These are phyloP conservation scores for Blastocladiella britannica DNA, from an alignment of 192 early-diverging fungal species.

Conservation along the genomic window DNA sequence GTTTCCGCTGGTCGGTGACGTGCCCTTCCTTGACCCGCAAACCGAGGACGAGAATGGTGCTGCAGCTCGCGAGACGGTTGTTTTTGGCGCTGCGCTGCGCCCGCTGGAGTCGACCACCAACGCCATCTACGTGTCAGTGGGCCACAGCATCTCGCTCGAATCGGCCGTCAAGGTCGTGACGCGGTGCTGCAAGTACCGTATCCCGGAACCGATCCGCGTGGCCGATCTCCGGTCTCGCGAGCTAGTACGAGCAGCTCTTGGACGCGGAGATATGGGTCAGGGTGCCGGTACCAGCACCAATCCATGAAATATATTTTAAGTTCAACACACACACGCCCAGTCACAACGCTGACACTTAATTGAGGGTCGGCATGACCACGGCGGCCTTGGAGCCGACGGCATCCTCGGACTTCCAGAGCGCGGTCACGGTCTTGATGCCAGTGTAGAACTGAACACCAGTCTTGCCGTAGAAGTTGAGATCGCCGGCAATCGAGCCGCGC, in stretches of 20 bases:
- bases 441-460: constrained; percentile 64
- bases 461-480: constrained; percentile 75
- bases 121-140: constrained; percentile 70
- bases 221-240: too few relatives aligned
- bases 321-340: background rate
- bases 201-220: constrained; percentile 75
- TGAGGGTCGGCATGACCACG: constrained; percentile 76
- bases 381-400: constrained; percentile 35
- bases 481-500: constrained; percentile 74
- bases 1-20: constrained; percentile 18
- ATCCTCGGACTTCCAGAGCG: constrained; percentile 80
- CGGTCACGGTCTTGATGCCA: constrained; percentile 80
- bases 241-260: too few relatives aligned
- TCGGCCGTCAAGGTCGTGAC: constrained; percentile 49
- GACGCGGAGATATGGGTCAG: too few relatives aligned
- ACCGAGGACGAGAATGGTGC: constrained; percentile 1
- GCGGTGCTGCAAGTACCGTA: constrained; percentile 35
- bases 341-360: too few relatives aligned
- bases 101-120: constrained; percentile 31
- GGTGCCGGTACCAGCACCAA: too few relatives aligned
- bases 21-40: constrained; percentile 1
- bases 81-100: constrained; percentile 11
- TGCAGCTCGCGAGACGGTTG: too few relatives aligned
- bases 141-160: constrained; percentile 49
- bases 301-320: constrained; percentile 6